Conservation (phyloP, 1,284 basidiomycete species). For the Irpex sp. region DNA sequence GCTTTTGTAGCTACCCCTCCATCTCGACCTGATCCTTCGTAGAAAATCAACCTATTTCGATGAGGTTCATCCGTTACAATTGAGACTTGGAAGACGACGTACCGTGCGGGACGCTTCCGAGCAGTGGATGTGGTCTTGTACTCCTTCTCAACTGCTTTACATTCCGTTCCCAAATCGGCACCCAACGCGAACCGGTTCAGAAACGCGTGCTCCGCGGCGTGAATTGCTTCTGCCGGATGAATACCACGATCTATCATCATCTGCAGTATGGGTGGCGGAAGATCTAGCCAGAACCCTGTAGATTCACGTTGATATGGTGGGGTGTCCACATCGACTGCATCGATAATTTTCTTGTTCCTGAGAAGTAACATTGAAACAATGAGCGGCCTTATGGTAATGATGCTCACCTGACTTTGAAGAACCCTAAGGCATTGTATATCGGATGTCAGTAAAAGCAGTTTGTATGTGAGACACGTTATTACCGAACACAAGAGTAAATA, state of each 20-base stretch:
- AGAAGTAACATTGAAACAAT: background rate
- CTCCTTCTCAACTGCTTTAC: constrained; percentile 81
- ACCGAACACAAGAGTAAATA: constrained; percentile 78
- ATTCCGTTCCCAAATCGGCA: constrained; percentile 80
- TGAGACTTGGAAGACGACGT: constrained; percentile 5
- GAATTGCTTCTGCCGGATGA: constrained; percentile 75
- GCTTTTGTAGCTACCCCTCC: constrained; percentile 76
- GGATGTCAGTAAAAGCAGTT: background rate
- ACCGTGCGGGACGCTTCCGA: constrained; percentile 79
- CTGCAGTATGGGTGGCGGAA: constrained; percentile 53
- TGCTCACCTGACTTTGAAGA: constrained; percentile 53
- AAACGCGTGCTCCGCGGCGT: constrained; percentile 83
- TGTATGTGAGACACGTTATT: constrained; percentile 26
- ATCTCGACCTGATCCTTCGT: constrained; percentile 70
- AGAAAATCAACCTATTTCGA: constrained; percentile 70
- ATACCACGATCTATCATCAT: constrained; percentile 59
- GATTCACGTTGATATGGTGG: constrained; percentile 77
- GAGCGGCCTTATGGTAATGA: background rate
- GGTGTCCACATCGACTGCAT: constrained; percentile 77
- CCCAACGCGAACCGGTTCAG: constrained; percentile 75
- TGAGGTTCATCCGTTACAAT: background rate
- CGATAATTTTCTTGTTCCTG: constrained; percentile 68
- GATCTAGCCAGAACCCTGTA: constrained; percentile 84
- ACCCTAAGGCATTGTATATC: constrained; percentile 22
- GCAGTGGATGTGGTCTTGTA: constrained; percentile 54